These are phyloP conservation scores for sorghum (Sorghum bicolor) DNA, from an alignment of 176 grass and related monocot species.

Conservation along the genomic window Sorghum_bicolor_NCBIv3 NC_012873.2:51896501-51897000, in stretches of 20 bases:
- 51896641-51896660: conserved; percentile 37
- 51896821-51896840: neutral
- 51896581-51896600: neutral
- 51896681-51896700: conserved; percentile 34
- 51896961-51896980: neutral
- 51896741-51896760: neutral
- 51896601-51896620: neutral
- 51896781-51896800: conserved; percentile 60
- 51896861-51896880: neutral
- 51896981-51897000: neutral
- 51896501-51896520: conserved; percentile 43
- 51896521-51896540: neutral
- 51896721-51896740: neutral
- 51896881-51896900: neutral
- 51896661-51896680: neutral
- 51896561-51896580: conserved; percentile 36
- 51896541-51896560: conserved; percentile 9
- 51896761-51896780: conserved; percentile 27
- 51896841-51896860: neutral
- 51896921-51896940: neutral
- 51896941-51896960: neutral
- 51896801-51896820: conserved; percentile 50
- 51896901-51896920: neutral
- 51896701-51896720: conserved; percentile 19
- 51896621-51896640: neutral